Evolutionary conservation across 805 yeast genomes (phyloP), one percentile per base, ranked within the genome.

Genomic region (Candida orba): DNA sequence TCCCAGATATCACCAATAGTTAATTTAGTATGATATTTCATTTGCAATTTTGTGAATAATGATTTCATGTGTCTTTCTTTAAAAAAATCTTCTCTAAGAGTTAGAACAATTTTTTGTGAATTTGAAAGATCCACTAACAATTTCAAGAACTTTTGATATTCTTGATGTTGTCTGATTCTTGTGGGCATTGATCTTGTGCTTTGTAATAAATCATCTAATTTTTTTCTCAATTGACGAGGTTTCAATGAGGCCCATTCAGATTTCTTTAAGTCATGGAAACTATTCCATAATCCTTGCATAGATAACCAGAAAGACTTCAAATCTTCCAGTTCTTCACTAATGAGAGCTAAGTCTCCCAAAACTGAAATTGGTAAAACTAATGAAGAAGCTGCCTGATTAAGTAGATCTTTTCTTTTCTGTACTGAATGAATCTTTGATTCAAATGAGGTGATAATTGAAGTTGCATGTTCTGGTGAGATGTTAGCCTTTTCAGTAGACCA

Each of bases 21-120:
- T 3, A 54, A 20, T 1, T 45, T 43, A 0, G 50, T 12, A 0
- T 39, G 8, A 25, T 42, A 41, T 1, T 17, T 18, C 6, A 39
- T 47, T 1, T 58, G 68, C 20, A 71, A 46, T 12, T 54, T 58
- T 12, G 58, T 48, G 49, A 74, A 75, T 3, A 81, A 58, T 9
- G 54, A 48, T 15, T 63, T 64, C 89, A 96, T 79, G 54, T 90
- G 97, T 20, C 89, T 67, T 0, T 69, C 71, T 42, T 74, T 74
- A 48, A 90, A 60, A 0, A 78, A 71, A 0, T 72, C 82, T 4
- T 79, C 73, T 44, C 72, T 75, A 44, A 87, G 61, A 25, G 69
- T 54, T 43, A 68, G 63, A 13, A 74, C 51, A 37, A 70, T 52
- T 33, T 52, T 53, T 39, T 58, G 61, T 2, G 57, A 51, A 12